Percentiles rank a stretch among this genome's conserved stretches.
Conservation (phyloP, 306 rosid genomes). For the Dalbergia cochinchinensis region DNA sequence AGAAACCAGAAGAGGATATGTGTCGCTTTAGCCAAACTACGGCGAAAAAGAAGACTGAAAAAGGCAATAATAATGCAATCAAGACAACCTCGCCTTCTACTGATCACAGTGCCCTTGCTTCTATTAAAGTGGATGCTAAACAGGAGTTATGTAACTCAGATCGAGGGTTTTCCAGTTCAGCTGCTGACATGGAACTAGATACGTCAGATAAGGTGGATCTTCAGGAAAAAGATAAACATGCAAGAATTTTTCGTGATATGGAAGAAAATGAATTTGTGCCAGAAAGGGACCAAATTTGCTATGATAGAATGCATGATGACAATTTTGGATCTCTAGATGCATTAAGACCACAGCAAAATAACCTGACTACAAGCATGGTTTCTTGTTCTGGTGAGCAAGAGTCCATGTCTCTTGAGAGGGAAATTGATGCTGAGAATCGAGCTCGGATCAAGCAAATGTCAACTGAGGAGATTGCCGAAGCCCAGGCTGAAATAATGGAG, state of each 20-base stretch:
- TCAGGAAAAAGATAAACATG: conserved; percentile 34
- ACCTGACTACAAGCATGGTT: conserved; percentile 38
- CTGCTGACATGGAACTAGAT: conserved; percentile 51
- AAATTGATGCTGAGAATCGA: conserved; percentile 81
- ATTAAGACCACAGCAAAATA: conserved; percentile 34
- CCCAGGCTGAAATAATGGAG: conserved; percentile 80
- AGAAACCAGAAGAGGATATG: conserved; percentile 40
- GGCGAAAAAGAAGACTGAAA: conserved; percentile 41
- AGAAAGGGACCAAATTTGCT: conserved; percentile 27
- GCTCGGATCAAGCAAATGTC: conserved; percentile 75
- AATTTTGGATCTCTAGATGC: conserved; percentile 33
- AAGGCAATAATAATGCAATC: conserved; percentile 40
- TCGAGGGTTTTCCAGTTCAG: conserved; percentile 21
- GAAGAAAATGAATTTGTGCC: conserved; percentile 38
- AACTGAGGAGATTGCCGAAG: conserved; percentile 74
- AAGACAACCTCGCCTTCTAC: conserved; percentile 48
- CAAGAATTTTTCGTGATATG: conserved; percentile 24
- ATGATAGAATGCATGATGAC: conserved; percentile 28
- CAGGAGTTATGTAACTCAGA: conserved; percentile 32
- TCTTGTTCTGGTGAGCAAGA: conserved; percentile 52
- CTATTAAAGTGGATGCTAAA: conserved; percentile 38
- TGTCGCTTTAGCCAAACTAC: conserved; percentile 31
- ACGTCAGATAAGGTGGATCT: conserved; percentile 41
- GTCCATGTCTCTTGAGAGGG: conserved; percentile 59
- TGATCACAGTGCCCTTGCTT: conserved; percentile 32